Percentiles rank a stretch among this genome's conserved stretches.
Evolutionary conservation across 2,329 filamentous ascomycete species (phyloP).

Genomic region (Colletotrichum sp.): DNA sequence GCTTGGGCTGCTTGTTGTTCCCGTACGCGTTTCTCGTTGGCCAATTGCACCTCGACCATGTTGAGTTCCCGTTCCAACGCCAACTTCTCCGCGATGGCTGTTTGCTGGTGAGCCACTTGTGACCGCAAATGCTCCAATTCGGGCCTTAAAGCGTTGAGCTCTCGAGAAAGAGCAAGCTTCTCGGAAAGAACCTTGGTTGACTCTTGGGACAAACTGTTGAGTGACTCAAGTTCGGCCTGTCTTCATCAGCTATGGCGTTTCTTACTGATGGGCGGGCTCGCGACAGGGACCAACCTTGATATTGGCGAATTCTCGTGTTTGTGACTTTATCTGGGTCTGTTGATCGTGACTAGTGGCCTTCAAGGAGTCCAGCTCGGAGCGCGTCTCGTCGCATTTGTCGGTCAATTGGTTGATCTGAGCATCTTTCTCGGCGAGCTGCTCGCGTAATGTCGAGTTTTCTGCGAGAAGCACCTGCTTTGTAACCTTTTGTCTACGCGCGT

Average conservation of each 20-base stretch:
- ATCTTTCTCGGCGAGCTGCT: slow-evolving; percentile 65
- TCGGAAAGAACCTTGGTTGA: slow-evolving; percentile 71
- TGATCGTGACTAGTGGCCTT: slow-evolving; percentile 48
- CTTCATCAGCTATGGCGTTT: background rate
- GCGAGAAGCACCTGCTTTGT: slow-evolving; percentile 75
- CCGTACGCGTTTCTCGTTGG: slow-evolving; percentile 67
- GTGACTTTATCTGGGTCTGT: slow-evolving; percentile 52
- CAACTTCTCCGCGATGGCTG: slow-evolving; percentile 78
- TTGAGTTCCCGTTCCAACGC: slow-evolving; percentile 79
- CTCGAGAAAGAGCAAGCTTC: slow-evolving; percentile 57
- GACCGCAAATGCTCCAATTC: slow-evolving; percentile 62
- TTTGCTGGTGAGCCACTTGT: slow-evolving; percentile 65
- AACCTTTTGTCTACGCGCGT: slow-evolving; percentile 71
- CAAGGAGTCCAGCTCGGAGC: slow-evolving; percentile 46
- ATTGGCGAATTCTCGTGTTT: slow-evolving; percentile 51
- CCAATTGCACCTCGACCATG: slow-evolving; percentile 79
- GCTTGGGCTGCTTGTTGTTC: slow-evolving; percentile 4
- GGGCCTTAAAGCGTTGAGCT: slow-evolving; percentile 57
- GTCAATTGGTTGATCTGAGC: slow-evolving; percentile 58
- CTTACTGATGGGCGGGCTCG: no score
- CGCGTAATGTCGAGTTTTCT: slow-evolving; percentile 72
- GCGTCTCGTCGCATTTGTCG: slow-evolving; percentile 43
- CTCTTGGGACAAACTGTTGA: slow-evolving; percentile 71
- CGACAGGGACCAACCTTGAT: slow-evolving; percentile 45
- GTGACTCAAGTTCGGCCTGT: slow-evolving; percentile 73